Base-by-base conservation (phyloP, 306 rosid genomes). In the Glycine soja region DNA sequence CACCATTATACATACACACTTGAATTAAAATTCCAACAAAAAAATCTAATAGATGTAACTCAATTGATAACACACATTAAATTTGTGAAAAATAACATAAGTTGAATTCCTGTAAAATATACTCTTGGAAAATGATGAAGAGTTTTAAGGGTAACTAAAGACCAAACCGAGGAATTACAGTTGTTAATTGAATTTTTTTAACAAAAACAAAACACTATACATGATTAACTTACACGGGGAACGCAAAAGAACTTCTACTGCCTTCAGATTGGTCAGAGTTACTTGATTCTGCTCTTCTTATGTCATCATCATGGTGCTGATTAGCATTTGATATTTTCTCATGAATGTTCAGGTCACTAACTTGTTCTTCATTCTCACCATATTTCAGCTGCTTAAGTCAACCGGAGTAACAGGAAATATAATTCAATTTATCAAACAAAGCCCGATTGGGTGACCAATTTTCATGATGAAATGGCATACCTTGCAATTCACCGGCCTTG, bases 231-330 rank as follows among this genome's bases (percentile, higher is more conserved):
- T 91, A 91, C 98, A 86, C 89, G 0, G 98, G 98, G 68, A 95
- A 92, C 0, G 91, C 93, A 72, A 95, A 95, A 15, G 97, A 92
- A 80, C 83, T 83, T 6, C 84, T 53, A 75, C 94, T 92, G 69
- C 78, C 81, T 53, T 88, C 89, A 54, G 93, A 91, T 74, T 71
- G 89, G 18, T 70, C 50, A 3, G 95, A 90, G 66, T 82, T 90
- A 0, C 89, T 86, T 53, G 91, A 92, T 72, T 82, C 30, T 24
- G 30, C 30, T 2, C 30, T 24, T 24, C 30, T 24, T 24, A 24
- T 24, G 30, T 24, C 30, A 24, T 24, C 30, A 24, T 24, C 30
- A 24, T 45, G 70, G 7, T 54, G 48, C 8, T 54, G 74, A 71
- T 43, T 85, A 30, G 45, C 87, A 69, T 82, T 79, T 59, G 88